These are phyloP conservation scores for Hippophae tibetana DNA, from an alignment of 306 rosid species.

Conservation along the genomic window DNA sequence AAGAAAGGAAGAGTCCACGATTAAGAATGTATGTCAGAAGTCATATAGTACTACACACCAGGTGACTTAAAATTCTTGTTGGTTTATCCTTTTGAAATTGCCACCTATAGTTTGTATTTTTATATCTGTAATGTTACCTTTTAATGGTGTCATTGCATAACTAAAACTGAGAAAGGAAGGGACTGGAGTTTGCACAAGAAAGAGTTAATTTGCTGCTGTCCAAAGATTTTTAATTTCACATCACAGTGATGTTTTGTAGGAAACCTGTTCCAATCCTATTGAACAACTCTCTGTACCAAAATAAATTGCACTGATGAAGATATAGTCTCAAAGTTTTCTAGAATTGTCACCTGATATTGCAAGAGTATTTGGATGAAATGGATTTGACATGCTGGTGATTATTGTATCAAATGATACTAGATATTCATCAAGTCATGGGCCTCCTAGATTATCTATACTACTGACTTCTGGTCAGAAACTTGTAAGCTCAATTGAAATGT, in stretches of 20 bases:
- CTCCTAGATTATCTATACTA: neutral
- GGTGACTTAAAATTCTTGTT: slow-evolving; percentile 37
- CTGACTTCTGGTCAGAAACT: neutral
- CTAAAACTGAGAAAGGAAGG: neutral
- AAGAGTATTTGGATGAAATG: too few relatives aligned
- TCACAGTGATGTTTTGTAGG: too few relatives aligned
- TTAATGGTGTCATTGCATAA: slow-evolving; percentile 5
- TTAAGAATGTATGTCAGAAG: slow-evolving; percentile 81
- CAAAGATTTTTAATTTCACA: neutral
- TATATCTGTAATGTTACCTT: neutral
- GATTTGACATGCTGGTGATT: too few relatives aligned
- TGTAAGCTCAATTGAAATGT: slow-evolving; percentile 1
- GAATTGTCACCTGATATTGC: too few relatives aligned
- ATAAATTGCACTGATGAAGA: too few relatives aligned
- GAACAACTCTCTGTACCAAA: too few relatives aligned
- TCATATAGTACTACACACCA: slow-evolving; percentile 54
- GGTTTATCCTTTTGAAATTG: neutral
- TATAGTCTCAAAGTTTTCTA: too few relatives aligned
- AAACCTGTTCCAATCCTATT: too few relatives aligned
- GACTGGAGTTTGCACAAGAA: neutral
- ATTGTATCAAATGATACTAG: too few relatives aligned
- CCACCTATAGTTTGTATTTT: neutral
- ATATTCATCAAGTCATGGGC: neutral
- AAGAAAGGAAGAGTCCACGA: slow-evolving; percentile 82
- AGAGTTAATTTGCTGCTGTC: neutral